A percentile compares a stretch with the other conserved stretches of the same genome.
phyloP scores from a whole-genome alignment of 148 eudicot species.

The Agrostemma githago region DNA sequence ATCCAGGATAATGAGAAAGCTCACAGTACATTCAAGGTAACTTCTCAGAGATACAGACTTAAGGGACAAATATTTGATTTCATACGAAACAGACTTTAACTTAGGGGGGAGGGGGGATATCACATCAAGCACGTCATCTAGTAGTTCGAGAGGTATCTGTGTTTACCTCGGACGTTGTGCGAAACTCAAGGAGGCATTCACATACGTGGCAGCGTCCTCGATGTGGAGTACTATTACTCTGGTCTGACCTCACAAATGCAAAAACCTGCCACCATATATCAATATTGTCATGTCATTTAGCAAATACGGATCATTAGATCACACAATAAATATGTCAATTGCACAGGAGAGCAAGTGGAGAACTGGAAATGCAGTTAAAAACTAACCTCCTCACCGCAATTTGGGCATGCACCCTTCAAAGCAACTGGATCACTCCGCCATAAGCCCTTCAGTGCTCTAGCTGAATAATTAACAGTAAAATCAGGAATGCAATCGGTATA shows the following conservation, averaged over 20 bases:
- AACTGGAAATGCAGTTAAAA: not conserved
- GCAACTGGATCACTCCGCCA: constrained; percentile 91
- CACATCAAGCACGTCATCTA: not conserved
- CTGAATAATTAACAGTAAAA: constrained; percentile 32
- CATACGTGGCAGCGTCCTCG: constrained; percentile 85
- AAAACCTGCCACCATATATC: constrained; percentile 57
- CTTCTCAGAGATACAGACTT: not conserved
- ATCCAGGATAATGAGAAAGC: not conserved
- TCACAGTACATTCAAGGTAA: not conserved
- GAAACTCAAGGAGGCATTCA: constrained; percentile 73
- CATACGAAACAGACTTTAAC: not conserved
- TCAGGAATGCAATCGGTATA: not conserved
- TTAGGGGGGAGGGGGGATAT: not conserved
- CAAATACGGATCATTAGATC: not conserved
- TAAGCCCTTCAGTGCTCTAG: constrained; percentile 67
- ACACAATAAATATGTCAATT: not conserved
- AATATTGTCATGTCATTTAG: constrained; percentile 8
- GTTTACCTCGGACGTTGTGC: constrained; percentile 83
- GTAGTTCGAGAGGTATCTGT: not conserved
- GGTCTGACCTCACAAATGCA: constrained; percentile 72
- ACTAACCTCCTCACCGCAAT: constrained; percentile 92
- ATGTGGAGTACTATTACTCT: constrained; percentile 55
- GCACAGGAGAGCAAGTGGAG: not conserved
- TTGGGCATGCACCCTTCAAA: constrained; percentile 84
- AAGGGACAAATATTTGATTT: not conserved